Evolutionary conservation across 441 rosid species (phyloP).

Genomic region (Brassica hybrid): DNA sequence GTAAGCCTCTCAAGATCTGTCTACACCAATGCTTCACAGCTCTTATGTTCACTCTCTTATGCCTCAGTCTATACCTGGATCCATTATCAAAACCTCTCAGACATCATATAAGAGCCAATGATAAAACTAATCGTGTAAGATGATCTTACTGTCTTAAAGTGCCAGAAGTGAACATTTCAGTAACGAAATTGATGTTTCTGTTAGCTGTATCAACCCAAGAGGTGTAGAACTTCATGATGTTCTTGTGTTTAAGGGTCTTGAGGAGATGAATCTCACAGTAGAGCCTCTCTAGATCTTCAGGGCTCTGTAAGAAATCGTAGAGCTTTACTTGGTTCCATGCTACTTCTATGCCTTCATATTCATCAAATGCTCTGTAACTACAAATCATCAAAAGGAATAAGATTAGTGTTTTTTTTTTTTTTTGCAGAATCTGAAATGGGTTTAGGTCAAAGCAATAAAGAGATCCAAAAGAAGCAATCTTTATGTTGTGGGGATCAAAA

Average conservation of each 20-base stretch:
- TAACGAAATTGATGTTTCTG: slow-evolving; percentile 91
- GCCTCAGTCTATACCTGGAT: slow-evolving; percentile 82
- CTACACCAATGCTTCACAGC: slow-evolving; percentile 99
- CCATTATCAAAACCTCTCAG: neutral
- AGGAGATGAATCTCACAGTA: slow-evolving; percentile 98
- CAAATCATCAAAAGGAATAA: slow-evolving; percentile 31
- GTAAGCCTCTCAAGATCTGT: slow-evolving; percentile 93
- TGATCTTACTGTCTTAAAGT: slow-evolving; percentile 73
- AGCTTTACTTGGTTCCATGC: slow-evolving; percentile 99
- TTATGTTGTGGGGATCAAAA: neutral
- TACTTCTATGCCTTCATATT: slow-evolving; percentile 95
- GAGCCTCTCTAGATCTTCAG: slow-evolving; percentile 95
- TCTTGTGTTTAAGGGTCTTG: slow-evolving; percentile 91
- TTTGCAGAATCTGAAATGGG: slow-evolving; percentile 34
- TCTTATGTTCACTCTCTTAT: slow-evolving; percentile 87
- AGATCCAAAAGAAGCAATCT: slow-evolving; percentile 34
- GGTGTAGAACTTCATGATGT: slow-evolving; percentile 94
- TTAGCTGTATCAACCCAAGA: slow-evolving; percentile 95
- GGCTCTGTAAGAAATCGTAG: slow-evolving; percentile 86
- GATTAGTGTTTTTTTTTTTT: no score
- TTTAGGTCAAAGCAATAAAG: slow-evolving; percentile 28
- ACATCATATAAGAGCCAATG: no score
- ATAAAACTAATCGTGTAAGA: no score
- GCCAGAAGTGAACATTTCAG: slow-evolving; percentile 99
- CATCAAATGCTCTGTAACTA: slow-evolving; percentile 98